Percentiles rank a stretch among this genome's conserved stretches.
These are phyloP conservation scores for Blastomyces gilchristii DNA, from an alignment of 2,329 filamentous ascomycete genomes.

Conservation along the genomic window DNA sequence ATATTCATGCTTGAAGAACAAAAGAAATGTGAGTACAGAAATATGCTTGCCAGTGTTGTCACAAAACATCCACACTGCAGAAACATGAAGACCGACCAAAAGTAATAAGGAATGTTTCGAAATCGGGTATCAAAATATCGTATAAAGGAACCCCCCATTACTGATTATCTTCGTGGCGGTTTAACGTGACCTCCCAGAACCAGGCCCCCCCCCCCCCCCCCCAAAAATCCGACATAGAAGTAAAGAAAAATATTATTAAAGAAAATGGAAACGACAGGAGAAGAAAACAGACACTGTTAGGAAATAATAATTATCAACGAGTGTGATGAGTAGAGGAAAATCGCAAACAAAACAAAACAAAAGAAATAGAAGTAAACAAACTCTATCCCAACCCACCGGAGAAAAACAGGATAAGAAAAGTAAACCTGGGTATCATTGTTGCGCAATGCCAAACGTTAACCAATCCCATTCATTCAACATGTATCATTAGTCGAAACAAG, in stretches of 20 bases:
- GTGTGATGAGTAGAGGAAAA: slow-evolving; percentile 1
- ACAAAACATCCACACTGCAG: neutral
- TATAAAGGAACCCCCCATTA: neutral
- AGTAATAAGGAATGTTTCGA: neutral
- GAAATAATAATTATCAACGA: neutral
- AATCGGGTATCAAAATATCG: neutral
- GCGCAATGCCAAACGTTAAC: slow-evolving; percentile 4
- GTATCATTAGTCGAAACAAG: neutral
- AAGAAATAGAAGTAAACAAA: neutral
- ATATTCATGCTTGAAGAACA: neutral
- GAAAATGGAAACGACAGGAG: neutral
- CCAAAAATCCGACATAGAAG: neutral
- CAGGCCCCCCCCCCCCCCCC: neutral
- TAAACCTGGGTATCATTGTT: slow-evolving; percentile 8
- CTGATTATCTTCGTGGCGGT: neutral
- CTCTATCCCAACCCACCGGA: neutral
- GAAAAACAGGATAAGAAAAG: slow-evolving; percentile 8
- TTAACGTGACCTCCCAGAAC: neutral
- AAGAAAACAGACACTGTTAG: neutral
- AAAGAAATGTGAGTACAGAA: neutral
- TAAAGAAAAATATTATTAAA: neutral
- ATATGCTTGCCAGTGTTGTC: neutral
- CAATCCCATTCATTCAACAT: slow-evolving; percentile 5
- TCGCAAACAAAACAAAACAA: neutral
- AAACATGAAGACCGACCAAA: neutral